Conservation (phyloP, 371 early-diverging fungal genomes). For the Mortierella sp. region DNA sequence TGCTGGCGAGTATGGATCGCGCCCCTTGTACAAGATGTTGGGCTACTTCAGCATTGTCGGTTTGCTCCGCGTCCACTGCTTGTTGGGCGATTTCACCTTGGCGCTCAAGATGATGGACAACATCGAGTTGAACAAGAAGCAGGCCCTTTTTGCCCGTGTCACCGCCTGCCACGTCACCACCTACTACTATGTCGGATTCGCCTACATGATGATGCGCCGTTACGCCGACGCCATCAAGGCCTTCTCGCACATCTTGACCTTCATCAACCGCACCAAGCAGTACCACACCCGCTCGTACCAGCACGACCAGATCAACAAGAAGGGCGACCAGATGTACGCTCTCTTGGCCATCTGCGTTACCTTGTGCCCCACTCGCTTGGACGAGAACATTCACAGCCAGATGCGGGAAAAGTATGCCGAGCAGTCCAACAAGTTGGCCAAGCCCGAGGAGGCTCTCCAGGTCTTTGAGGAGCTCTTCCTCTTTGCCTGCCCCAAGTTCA, state of each 20-base stretch:
- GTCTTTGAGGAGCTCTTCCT: constrained; percentile 91
- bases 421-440: constrained; percentile 83
- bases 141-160: constrained; percentile 92
- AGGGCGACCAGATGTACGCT: constrained; percentile 95
- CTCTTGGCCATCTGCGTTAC: constrained; percentile 92
- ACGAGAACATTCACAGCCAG: constrained; percentile 90
- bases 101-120: constrained; percentile 96
- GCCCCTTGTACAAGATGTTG: constrained; percentile 92
- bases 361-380: constrained; percentile 93
- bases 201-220: constrained; percentile 98
- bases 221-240: constrained; percentile 96
- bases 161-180: constrained; percentile 96
- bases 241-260: constrained; percentile 91
- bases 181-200: constrained; percentile 96
- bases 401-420: constrained; percentile 95
- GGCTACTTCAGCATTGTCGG: constrained; percentile 97
- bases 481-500: constrained; percentile 95
- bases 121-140: constrained; percentile 91
- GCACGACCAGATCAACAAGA: constrained; percentile 93
- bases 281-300: constrained; percentile 94
- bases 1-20: constrained; percentile 83
- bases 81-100: constrained; percentile 94
- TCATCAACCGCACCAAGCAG: constrained; percentile 92
- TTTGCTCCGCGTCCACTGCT: constrained; percentile 93
- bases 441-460: constrained; percentile 82